Base-by-base conservation (phyloP, 768 basidiomycete genomes). In the Pisolithus tinctorius region DNA sequence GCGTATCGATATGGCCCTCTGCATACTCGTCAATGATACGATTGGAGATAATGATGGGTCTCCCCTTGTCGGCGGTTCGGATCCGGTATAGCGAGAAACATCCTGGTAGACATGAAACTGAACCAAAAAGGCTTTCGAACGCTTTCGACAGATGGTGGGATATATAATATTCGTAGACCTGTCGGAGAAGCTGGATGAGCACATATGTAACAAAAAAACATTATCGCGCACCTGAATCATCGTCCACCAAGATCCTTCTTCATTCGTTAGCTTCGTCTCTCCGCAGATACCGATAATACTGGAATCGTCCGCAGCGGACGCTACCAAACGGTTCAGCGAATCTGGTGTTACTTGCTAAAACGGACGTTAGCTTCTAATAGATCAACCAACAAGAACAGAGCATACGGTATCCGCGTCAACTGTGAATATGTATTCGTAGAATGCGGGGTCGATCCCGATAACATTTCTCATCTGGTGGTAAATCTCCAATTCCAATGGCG, bases 391-490 rank as follows among this genome's bases (percentile, higher is more conserved):
- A 20, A 11, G 20, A 26, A 14, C 44, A 23, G 4, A 13, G 20
- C 27, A 71, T 58, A 92, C 90, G 36, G 90, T 93, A 77, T 97
- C 93, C 47, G 93, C 93, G 72, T 97, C 93, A 8, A 97, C 81
- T 17, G 91, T 95, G 68, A 96, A 95, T 58, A 97, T 87, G 64
- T 96, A 96, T 71, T 97, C 93, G 66, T 97, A 97, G 69, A 97
- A 97, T 7, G 92, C 87, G 1, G 93, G 93, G 62, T 97, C 93
- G 54, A 97, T 93, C 13, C 93, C 93, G 56, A 97, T 95, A 53
- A 96, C 91, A 58, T 97, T 97, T 48, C 93, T 81, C 92, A 96
- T 95, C 68, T 97, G 93, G 67, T 97, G 93, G 61, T 92, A 95
- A 47, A 97, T 83, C 68, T 97, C 93, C 47, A 97, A 72, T 65